Evolutionary conservation across 768 basidiomycete species (phyloP), one percentile per base, ranked within the genome.

Genomic region (Crepidotus variabilis): DNA sequence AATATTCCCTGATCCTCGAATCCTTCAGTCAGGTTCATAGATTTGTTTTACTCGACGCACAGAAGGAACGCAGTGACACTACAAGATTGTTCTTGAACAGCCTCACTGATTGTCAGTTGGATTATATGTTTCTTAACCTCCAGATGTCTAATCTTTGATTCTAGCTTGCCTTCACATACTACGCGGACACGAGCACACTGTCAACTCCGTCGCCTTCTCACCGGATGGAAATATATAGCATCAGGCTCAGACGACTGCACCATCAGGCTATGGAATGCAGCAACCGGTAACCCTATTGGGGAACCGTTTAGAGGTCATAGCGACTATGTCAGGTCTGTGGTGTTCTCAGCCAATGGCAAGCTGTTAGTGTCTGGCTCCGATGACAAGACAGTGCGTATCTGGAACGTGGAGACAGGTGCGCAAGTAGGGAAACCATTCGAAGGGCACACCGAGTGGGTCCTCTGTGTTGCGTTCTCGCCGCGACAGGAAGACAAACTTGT

Each of bases 391-490:
- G 86, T 92, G 55, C 79, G 89, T 50, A 86, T 93, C 18, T 92
- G 90, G 89, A 88, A 93, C 58, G 83, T 90, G 50, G 63, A 70
- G 18, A 85, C 80, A 0, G 89, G 87, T 13, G 64, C 72, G 47
- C n/a, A n/a, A n/a, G n/a, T 72, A 16, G 90, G 91, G 67, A 76
- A 86, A 23, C 45, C 55, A 28, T 74, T 94, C 55, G 72, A 81
- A 47, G 90, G 92, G 4, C 92, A 95, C 68, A 79, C 80, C 58
- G 91, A 95, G 65, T 88, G 87, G 52, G 93, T 95, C 46, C 94
- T 94, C 69, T 88, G 87, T 50, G 81, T 94, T 2, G 93, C 91
- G 24, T 99, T 98, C 72, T 92, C 92, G 1, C 94, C 93, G 0
- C 47, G 14, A 21, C 43, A 35, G 0, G 95, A 97, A 65, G 94